A percentile compares a stretch with the other conserved stretches of the same genome.
Evolutionary conservation across 495 filamentous ascomycete species (phyloP).

Genomic region (Hyaloscypha hepaticicola): DNA sequence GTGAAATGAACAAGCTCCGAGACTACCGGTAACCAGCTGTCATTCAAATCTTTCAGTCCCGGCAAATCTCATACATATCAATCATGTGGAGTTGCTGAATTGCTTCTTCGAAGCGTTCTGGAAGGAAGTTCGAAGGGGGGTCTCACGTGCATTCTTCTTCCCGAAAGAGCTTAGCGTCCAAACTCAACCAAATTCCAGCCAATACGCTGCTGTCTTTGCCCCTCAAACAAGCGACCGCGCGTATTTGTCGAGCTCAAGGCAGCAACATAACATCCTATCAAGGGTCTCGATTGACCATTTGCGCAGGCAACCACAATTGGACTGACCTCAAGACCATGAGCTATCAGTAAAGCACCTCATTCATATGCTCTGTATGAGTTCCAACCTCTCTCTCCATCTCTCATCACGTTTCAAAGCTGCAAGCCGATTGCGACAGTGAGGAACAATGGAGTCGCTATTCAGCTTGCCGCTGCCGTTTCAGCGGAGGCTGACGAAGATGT

Average conservation of each 20-base stretch:
- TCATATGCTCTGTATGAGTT: conserved; percentile 4
- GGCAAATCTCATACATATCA: not conserved
- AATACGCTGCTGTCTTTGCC: not conserved
- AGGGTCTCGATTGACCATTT: not conserved
- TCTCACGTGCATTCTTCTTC: not conserved
- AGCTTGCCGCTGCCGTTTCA: conserved; percentile 51
- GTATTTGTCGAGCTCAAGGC: conserved; percentile 13
- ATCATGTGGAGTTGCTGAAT: not conserved
- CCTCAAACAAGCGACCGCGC: not conserved
- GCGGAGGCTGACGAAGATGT: conserved; percentile 81
- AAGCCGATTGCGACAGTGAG: conserved; percentile 1
- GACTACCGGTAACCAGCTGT: not conserved
- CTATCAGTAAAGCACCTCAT: not conserved
- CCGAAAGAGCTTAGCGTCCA: not conserved
- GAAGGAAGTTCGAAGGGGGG: not conserved
- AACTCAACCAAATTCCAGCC: not conserved
- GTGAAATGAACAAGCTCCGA: not conserved
- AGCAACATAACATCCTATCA: conserved; percentile 16
- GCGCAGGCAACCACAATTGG: conserved; percentile 25
- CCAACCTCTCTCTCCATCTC: conserved; percentile 2
- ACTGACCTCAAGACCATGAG: conserved; percentile 3
- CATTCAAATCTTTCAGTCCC: not conserved
- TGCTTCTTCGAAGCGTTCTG: not conserved
- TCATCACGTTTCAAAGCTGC: not conserved
- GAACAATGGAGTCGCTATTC: conserved; percentile 24